Evolutionary conservation across 257 asterid genomes (phyloP).

Genomic region (Ophiorrhiza pumila): DNA sequence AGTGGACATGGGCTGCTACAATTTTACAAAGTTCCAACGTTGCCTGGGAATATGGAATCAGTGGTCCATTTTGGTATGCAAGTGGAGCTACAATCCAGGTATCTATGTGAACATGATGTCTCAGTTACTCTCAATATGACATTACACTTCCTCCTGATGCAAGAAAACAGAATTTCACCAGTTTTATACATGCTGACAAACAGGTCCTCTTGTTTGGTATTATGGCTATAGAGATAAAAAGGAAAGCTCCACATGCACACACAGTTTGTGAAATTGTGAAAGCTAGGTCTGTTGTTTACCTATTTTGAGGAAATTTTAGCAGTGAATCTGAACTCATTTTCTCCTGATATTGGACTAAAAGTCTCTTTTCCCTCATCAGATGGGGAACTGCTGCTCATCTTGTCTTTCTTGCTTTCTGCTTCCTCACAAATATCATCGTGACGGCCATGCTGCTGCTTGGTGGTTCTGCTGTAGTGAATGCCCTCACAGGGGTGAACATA

Average conservation of each 20-base stretch:
- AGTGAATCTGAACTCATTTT: neutral
- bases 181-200: constrained; percentile 1
- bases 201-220: constrained; percentile 89
- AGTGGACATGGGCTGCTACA: constrained; percentile 99
- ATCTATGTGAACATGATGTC: constrained; percentile 7
- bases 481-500: constrained; percentile 85
- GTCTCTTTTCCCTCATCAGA: constrained; percentile 34
- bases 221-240: constrained; percentile 89
- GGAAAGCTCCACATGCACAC: constrained; percentile 92
- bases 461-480: constrained; percentile 89
- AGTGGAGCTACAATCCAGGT: constrained; percentile 96
- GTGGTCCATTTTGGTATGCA: constrained; percentile 99
- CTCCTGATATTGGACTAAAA: neutral
- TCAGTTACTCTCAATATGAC: neutral
- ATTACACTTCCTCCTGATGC: neutral
- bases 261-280: constrained; percentile 87
- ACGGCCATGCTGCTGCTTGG: constrained; percentile 98
- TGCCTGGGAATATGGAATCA: constrained; percentile 89
- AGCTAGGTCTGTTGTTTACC: constrained; percentile 53
- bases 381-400: constrained; percentile 94
- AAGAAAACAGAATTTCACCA: constrained; percentile 4
- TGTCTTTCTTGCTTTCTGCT: constrained; percentile 79
- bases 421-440: constrained; percentile 81
- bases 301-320: neutral
- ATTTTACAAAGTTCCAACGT: constrained; percentile 91